Base-by-base conservation (phyloP, 108 stramenopile genomes). In the Fistulifera solaris region DNA sequence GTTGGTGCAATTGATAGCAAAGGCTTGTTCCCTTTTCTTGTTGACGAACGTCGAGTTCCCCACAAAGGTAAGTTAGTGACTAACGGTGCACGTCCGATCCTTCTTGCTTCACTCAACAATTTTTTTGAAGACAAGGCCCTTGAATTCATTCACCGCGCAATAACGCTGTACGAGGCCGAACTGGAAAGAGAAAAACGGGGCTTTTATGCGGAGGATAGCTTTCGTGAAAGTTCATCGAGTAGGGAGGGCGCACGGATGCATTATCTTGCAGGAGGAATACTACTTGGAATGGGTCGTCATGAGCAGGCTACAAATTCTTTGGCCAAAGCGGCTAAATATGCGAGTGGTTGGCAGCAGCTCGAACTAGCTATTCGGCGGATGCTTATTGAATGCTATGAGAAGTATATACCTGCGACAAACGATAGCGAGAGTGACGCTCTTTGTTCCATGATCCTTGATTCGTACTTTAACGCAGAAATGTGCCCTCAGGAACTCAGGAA, bases 261-360 rank as follows among this genome's bases (percentile, higher is more conserved):
- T 40, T 91, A 87, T 54, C 71, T 87, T n/a, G 83, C 84, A 11
- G 89, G 77, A 21, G 70, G 78, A 22, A 79, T 82, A 35, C 63
- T 87, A 12, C 52, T 75, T 35, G 72, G 74, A 15, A 28, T 68
- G 35, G 62, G 61, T 19, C 60, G 73, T 40, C 66, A 79, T 26
- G 53, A 24, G 40, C 75, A 76, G 54, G 85, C 85, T 18, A 52
- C 65, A 14, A 27, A 58, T 8, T 67, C 78, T 41, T 65, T 91
- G 18, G 64, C 72, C 60, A 80, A 73, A 44, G 80, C 85, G 10
- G 48, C 62, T 0, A 53, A 40, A 5, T 56, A 60, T 31, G 66
- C 75, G 16, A 58, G 73, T 22, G 70, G 71, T n/a, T 91, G 89
- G 89, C 58, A 69, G 2, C 71, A 62, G 1, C 50, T 91, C 38